phyloP scores from a whole-genome alignment of 495 filamentous ascomycete species.

The Aspergillus conjunctus region DNA sequence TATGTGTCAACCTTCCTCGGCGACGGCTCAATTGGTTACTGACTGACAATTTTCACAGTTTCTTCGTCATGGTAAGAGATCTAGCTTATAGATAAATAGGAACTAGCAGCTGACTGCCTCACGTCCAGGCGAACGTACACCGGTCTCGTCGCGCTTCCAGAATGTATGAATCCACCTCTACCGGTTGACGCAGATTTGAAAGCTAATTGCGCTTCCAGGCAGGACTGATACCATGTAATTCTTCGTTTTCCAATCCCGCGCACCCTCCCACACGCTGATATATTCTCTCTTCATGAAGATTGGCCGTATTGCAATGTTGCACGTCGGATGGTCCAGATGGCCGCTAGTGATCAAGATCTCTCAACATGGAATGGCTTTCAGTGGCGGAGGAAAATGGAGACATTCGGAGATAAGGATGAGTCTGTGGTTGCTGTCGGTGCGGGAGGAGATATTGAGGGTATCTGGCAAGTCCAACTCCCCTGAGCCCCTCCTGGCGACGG shows the following conservation, averaged over 20 bases:
- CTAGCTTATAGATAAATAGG: background rate
- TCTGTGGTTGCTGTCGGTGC: slow-evolving; percentile 68
- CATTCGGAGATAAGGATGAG: slow-evolving; percentile 71
- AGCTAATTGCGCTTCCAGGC: slow-evolving; percentile 49
- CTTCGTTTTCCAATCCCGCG: slow-evolving; percentile 11
- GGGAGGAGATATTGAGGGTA: slow-evolving; percentile 66
- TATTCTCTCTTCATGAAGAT: slow-evolving; percentile 42
- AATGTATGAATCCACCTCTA: slow-evolving; percentile 55
- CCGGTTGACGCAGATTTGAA: slow-evolving; percentile 2
- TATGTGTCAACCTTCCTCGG: slow-evolving; percentile 37
- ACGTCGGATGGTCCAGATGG: slow-evolving; percentile 67
- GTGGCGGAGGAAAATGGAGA: slow-evolving; percentile 80
- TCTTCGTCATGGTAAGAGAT: slow-evolving; percentile 73
- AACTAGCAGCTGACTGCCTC: background rate
- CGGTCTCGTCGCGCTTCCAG: slow-evolving; percentile 82
- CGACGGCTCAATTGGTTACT: slow-evolving; percentile 7
- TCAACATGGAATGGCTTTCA: slow-evolving; percentile 67
- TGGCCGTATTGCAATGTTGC: slow-evolving; percentile 93
- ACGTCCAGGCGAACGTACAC: slow-evolving; percentile 73
- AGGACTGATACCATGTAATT: slow-evolving; percentile 71
- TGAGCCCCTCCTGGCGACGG: background rate
- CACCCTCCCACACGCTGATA: slow-evolving; percentile 19
- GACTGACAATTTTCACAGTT: slow-evolving; percentile 46
- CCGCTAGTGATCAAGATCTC: slow-evolving; percentile 59
- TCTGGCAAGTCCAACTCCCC: slow-evolving; percentile 56